Evolutionary conservation across 306 rosid species (phyloP), one percentile per base, ranked within the genome.

Genomic region (Cucumis cinereus): DNA sequence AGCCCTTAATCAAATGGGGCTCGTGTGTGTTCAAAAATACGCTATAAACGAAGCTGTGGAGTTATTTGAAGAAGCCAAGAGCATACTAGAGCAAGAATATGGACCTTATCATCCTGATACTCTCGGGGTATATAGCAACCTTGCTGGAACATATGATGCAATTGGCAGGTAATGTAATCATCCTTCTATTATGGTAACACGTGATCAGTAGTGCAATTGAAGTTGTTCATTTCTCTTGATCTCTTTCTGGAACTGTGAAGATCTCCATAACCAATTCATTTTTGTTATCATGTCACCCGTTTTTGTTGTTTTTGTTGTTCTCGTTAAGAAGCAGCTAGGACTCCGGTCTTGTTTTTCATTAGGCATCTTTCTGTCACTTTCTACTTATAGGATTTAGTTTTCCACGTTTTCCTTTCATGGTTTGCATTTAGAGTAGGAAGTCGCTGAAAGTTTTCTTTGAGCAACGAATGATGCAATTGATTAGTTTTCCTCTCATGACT

Each of bases 101-200:
- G 99, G 99, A 33, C 92, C 96, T 2, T 87, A 89, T 73, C 96
- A 95, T 82, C 89, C 87, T 54, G 97, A 90, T 67, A 95, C 99
- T 7, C 96, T 95, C n/a, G 99, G 93, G 11, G 91, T 90, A 12
- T 90, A 82, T 78, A 89, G 98, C 89, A 95, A 95, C 79, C 97
- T 95, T 69, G 98, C 99, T 68, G 99, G 96, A 74, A 83, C 98
- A 2, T 95, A 90, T 74, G 99, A 95, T 82, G 99, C 98, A n/a
- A 55, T 81, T 62, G 99, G 99, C 76, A 95, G 98, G 99, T 92
- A 86, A 49, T 17, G 10, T 53, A 6, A 63, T 71, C 47, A 13
- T 20, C 41, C 14, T 1, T 69, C 47, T n/a, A 26, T 64, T n/a
- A 53, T 41, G 19, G 28, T 72, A 72, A 5, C 30, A 45, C 30